A percentile compares a stretch with the other conserved stretches of the same genome.
Evolutionary conservation across 2,329 filamentous ascomycete genomes (phyloP).

Genomic region (Epichloe brachyelytri): DNA sequence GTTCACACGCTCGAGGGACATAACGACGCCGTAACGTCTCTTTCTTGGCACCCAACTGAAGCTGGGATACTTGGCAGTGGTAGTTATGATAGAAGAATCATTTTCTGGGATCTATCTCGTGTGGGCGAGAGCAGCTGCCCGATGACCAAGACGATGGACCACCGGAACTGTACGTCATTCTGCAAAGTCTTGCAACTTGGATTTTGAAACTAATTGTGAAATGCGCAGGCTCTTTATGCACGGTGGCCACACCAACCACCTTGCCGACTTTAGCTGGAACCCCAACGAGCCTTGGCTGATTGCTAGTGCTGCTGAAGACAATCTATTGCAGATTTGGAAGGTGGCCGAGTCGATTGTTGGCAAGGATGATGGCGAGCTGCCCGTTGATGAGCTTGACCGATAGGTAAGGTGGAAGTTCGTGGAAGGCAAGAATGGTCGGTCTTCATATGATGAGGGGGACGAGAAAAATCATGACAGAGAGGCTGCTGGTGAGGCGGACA

Average conservation of each 20-base stretch:
- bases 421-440: conserved; percentile 13
- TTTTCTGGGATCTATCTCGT: conserved; percentile 91
- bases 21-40: conserved; percentile 75
- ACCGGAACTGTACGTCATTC: conserved; percentile 66
- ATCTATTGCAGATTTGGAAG: conserved; percentile 90
- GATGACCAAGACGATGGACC: conserved; percentile 93
- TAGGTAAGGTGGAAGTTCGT: conserved; percentile 28
- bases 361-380: conserved; percentile 61
- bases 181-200: neutral
- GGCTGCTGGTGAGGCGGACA: neutral
- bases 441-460: conserved; percentile 19
- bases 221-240: conserved; percentile 69
- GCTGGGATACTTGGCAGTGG: conserved; percentile 79
- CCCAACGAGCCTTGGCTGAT: conserved; percentile 93
- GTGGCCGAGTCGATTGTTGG: conserved; percentile 71
- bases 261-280: conserved; percentile 98
- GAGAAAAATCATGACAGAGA: neutral
- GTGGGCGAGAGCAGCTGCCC: conserved; percentile 85
- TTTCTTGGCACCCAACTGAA: conserved; percentile 91
- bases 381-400: conserved; percentile 63
- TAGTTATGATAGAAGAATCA: conserved; percentile 83
- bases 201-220: neutral
- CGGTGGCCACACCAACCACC: conserved; percentile 90
- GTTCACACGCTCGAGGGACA: conserved; percentile 85
- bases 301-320: conserved; percentile 91